phyloP scores from a whole-genome alignment of 148 eudicot genomes.

The Tetragonia tetragonoides region DNA sequence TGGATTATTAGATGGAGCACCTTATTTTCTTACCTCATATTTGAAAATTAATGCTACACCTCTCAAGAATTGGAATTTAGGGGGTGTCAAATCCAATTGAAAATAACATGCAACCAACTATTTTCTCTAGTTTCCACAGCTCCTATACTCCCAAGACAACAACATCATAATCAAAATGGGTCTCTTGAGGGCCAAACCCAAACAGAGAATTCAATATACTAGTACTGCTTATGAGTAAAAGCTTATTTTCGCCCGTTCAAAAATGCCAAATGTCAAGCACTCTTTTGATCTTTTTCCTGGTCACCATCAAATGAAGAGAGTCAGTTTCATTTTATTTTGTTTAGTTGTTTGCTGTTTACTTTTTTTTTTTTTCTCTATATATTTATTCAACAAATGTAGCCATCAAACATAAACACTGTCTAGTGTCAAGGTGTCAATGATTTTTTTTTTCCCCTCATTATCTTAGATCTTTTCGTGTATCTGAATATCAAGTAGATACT shows the following conservation, averaged over 20 bases:
- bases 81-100: constrained; percentile 22
- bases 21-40: background rate
- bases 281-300: background rate
- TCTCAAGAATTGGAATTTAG: background rate
- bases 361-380: too few species aligned
- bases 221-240: too few species aligned
- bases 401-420: too few species aligned
- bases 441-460: too few species aligned
- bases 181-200: too few species aligned
- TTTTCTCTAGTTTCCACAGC: background rate
- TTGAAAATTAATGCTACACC: background rate
- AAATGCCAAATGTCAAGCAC: background rate
- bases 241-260: background rate
- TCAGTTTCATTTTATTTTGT: background rate
- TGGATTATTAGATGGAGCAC: background rate
- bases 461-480: too few species aligned
- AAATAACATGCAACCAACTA: constrained; percentile 17
- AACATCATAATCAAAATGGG: background rate
- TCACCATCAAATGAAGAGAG: too few species aligned
- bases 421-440: too few species aligned
- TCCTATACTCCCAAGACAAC: background rate
- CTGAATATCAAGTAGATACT: too few species aligned
- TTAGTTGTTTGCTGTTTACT: too few species aligned
- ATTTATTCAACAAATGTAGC: too few species aligned
- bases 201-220: too few species aligned